Conservation (phyloP, 176 grass and related monocot species). For the Rhynchospora tenuis region DNA sequence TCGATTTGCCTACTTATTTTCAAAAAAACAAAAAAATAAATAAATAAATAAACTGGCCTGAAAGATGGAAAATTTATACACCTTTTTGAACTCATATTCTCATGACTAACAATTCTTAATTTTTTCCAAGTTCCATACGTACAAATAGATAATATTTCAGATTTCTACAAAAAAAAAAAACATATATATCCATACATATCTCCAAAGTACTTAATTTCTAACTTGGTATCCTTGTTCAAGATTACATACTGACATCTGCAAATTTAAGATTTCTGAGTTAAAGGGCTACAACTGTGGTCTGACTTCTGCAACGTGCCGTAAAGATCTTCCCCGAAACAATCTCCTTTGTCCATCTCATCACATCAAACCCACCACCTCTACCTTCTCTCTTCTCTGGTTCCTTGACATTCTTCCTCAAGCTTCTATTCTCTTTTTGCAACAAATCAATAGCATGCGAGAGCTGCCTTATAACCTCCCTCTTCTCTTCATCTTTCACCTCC, state of each 20-base stretch:
- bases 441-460: constrained; percentile 54
- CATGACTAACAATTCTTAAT: neutral
- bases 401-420: constrained; percentile 40
- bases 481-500: constrained; percentile 72
- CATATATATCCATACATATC: neutral
- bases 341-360: constrained; percentile 59
- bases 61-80: neutral
- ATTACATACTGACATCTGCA: neutral
- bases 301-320: constrained; percentile 30
- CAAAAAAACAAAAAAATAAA: too few species aligned
- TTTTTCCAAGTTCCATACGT: neutral
- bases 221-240: neutral
- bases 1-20: too few species aligned
- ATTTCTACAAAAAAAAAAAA: neutral
- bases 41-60: neutral
- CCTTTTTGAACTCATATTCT: neutral
- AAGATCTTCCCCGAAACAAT: constrained; percentile 51
- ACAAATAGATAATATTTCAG: neutral
- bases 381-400: constrained; percentile 20
- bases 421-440: constrained; percentile 53
- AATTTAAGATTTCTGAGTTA: neutral
- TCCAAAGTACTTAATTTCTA: neutral
- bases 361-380: constrained; percentile 27
- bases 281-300: constrained; percentile 47
- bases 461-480: constrained; percentile 95